Evolutionary conservation across 305 asterid genomes (phyloP), one percentile per base, ranked within the genome.

Genomic region (Rubia peregrina): DNA sequence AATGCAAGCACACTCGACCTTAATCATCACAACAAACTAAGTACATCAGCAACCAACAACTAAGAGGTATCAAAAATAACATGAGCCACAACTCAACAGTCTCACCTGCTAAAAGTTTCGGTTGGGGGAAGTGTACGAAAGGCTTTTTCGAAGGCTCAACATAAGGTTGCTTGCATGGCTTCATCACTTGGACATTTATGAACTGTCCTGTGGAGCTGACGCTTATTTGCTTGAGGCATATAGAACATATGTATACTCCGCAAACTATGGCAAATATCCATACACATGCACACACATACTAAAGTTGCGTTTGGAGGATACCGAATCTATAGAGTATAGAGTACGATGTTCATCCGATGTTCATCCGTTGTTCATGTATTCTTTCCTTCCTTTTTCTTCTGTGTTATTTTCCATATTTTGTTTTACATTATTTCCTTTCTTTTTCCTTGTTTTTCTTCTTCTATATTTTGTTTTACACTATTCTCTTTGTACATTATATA

Each of bases 41-140:
- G 22, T 49, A 17, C 41, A 33, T 14, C 57, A 26, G 57, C n/a
- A 74, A 63, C 14, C 10, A 38, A 2, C 33, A 5, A 51, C 13
- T 11, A 12, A 49, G 13, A 11, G 9, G 22, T 5, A 49, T 19
- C 9, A 14, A 6, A 55, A 66, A 43, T 65, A 7, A 38, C 53
- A 48, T 21, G 53, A 30, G 43, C 71, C 73, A 60, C 22, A 17
- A 17, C 22, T 51, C 21, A 51, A 13, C 41, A 46, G 42, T 38
- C 73, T 79, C 69, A 90, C 98, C 97, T 81, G 84, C 84, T 88
- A 74, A 89, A 93, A 76, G 96, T 84, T 76, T 67, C 5, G 98
- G 98, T 57, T 82, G 84, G 8, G 98, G 98, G 65, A 85, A 89
- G 77, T 93, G 98, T 21, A 89, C 62, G 71, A 80, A 87, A 33